Evolutionary conservation across 345 rosid species (phyloP).

Genomic region (Stellera chamaejasme): DNA sequence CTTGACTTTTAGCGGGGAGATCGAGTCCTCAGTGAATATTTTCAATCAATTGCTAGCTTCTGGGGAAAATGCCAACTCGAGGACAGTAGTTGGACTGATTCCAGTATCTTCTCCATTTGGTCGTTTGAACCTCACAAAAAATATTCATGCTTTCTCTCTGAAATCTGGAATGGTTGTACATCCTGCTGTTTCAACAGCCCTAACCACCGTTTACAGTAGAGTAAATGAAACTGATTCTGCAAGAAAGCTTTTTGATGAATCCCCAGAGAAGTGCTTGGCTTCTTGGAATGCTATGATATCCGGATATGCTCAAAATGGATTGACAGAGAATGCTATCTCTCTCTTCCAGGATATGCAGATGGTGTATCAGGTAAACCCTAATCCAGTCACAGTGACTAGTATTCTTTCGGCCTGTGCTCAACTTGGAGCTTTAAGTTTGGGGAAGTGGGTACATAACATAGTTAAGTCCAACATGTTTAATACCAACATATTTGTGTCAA

Average conservation of each 20-base stretch:
- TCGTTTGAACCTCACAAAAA: conserved; percentile 29
- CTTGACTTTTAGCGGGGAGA: conserved; percentile 37
- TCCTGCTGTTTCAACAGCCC: conserved; percentile 48
- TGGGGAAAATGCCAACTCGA: conserved; percentile 36
- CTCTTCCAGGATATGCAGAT: conserved; percentile 54
- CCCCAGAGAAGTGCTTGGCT: conserved; percentile 44
- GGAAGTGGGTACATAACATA: conserved; percentile 49
- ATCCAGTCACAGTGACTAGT: conserved; percentile 47
- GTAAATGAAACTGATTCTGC: conserved; percentile 48
- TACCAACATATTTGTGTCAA: conserved; percentile 44
- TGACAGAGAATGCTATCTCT: conserved; percentile 44
- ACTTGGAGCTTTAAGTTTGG: conserved; percentile 53
- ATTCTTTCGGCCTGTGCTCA: conserved; percentile 71
- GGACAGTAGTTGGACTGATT: conserved; percentile 55
- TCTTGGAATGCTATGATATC: conserved; percentile 73
- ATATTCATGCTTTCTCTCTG: conserved; percentile 39
- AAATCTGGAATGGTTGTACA: conserved; percentile 35
- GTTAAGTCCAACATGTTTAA: conserved; percentile 32
- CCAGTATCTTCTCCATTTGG: conserved; percentile 54
- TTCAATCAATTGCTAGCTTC: conserved; percentile 37
- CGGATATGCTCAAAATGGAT: conserved; percentile 64
- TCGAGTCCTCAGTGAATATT: conserved; percentile 30
- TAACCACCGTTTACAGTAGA: conserved; percentile 46
- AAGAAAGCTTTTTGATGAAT: conserved; percentile 35
- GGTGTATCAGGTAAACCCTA: conserved; percentile 27